Evolutionary conservation across 768 basidiomycete species (phyloP).

Genomic region (Thelephora ganbajun): DNA sequence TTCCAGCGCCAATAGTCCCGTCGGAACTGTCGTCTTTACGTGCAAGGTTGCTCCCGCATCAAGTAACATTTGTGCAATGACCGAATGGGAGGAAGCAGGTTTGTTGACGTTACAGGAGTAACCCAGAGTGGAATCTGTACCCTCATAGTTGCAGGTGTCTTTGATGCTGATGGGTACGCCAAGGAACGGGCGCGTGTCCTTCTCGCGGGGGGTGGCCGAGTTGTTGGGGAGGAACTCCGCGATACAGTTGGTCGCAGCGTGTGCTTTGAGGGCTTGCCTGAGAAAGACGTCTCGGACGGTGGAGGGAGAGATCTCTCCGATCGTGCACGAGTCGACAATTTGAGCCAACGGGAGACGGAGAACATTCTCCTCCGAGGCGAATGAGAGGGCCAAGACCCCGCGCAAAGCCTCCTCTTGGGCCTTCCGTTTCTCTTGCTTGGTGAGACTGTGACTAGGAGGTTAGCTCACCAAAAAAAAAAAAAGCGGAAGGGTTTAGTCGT

Average conservation of each 20-base stretch:
- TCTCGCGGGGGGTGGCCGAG: constrained; percentile 4
- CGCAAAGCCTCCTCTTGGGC: neutral
- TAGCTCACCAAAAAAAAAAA: too few relatives aligned
- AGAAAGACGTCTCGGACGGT: constrained; percentile 26
- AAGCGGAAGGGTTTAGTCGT: too few relatives aligned
- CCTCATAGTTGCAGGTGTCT: constrained; percentile 30
- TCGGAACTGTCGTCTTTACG: constrained; percentile 29
- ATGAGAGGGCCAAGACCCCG: neutral
- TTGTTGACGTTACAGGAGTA: constrained; percentile 23
- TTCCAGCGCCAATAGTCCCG: constrained; percentile 26
- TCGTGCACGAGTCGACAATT: constrained; percentile 20
- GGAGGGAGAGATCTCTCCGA: constrained; percentile 14
- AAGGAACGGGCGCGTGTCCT: constrained; percentile 17
- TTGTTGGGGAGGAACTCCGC: constrained; percentile 16
- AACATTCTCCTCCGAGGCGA: constrained; percentile 16
- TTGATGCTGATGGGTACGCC: constrained; percentile 38
- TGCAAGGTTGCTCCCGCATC: constrained; percentile 29
- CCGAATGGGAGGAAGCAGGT: constrained; percentile 21
- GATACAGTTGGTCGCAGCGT: constrained; percentile 34
- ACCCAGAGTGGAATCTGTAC: constrained; percentile 32
- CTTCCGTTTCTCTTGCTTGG: too few relatives aligned
- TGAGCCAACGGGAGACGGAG: constrained; percentile 23
- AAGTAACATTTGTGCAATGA: constrained; percentile 24
- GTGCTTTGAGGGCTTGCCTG: constrained; percentile 24
- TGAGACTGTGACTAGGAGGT: too few relatives aligned